Evolutionary conservation across 768 basidiomycete species (phyloP).

Genomic region (Boletus coccyginus): DNA sequence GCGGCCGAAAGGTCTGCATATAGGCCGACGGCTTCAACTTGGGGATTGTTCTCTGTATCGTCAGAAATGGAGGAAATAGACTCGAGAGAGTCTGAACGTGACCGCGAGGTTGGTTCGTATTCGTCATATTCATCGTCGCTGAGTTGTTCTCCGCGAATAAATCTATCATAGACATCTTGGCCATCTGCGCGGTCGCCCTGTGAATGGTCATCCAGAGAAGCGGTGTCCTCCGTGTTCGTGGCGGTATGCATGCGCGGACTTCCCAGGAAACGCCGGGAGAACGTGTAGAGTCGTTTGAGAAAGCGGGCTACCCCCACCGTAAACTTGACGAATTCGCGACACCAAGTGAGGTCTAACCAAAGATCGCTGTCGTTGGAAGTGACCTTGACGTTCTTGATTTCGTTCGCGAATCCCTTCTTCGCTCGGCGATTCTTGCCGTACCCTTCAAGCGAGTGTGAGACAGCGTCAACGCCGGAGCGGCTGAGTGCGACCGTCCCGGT

Average conservation of each 20-base stretch:
- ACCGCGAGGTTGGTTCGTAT: conserved; percentile 24
- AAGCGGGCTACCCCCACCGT: conserved; percentile 27
- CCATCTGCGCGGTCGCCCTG: conserved; percentile 26
- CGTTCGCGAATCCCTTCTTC: conserved; percentile 46
- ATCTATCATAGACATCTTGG: conserved; percentile 49
- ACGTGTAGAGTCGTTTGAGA: conserved; percentile 19
- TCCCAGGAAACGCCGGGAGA: conserved; percentile 18
- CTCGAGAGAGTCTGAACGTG: conserved; percentile 18
- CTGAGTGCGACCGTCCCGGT: conserved; percentile 39
- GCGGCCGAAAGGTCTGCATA: conserved; percentile 53
- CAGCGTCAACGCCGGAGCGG: conserved; percentile 40
- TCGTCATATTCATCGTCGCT: conserved; percentile 50
- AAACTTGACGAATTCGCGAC: conserved; percentile 38
- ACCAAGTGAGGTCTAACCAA: conserved; percentile 41
- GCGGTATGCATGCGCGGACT: conserved; percentile 12
- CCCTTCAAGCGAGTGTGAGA: conserved; percentile 30
- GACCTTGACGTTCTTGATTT: conserved; percentile 44
- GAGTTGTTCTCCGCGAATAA: conserved; percentile 57
- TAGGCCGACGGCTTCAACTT: conserved; percentile 44
- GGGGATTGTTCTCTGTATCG: conserved; percentile 32
- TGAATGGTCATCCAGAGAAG: conserved; percentile 2
- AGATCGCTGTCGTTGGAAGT: conserved; percentile 35
- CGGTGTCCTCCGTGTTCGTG: conserved; percentile 4
- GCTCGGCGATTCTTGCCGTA: conserved; percentile 21
- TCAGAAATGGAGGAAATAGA: conserved; percentile 25